Base-by-base conservation (phyloP, 208 protist genomes). In the Tritrichomonas musculus region DNA sequence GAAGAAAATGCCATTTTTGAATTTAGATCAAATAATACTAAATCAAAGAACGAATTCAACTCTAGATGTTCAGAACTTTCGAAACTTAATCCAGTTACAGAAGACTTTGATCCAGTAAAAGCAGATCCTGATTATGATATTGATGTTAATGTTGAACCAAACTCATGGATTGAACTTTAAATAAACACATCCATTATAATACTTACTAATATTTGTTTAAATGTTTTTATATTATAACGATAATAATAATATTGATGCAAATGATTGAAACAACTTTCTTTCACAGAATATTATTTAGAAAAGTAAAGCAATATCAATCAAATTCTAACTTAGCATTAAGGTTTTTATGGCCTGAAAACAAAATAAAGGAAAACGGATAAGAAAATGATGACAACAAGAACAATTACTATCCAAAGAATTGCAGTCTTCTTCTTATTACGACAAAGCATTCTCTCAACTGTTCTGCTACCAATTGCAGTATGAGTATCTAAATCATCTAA, bases 101-200 rank as follows among this genome's bases (percentile, higher is more conserved):
- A 88, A 57, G 77, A 88, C 27, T 88, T 39, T 49, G 44, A 44
- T 30, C 77, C 77, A 57, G 8, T 88, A 33, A 20, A 57, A 47
- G n/a, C 77, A 57, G 57, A 88, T 57, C 77, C 77, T 39, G 30
- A 55, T 11, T 88, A 88, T 88, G 77, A 88, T 88, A 50, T 88
- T 57, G 77, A 88, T 88, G 47, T 88, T 88, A 47, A 88, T 57
- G 77, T 88, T 88, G 77, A 8, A 1, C 41, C 77, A 39, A 88
- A 88, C 30, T 33, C 47, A 8, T 44, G 77, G 13, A 88, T 88
- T 57, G 77, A 88, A 57, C 77, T 88, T 88, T 88, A 88, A 47
- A 82, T 82, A 82, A 60, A 60, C 53, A 60, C 53, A 60, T 60
- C 53, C 17, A 60, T 5, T 5, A 60, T 60, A 60, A n/a, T n/a